These are phyloP conservation scores for Tremella fuciformis DNA, from an alignment of 768 basidiomycete species.

Conservation along the genomic window DNA sequence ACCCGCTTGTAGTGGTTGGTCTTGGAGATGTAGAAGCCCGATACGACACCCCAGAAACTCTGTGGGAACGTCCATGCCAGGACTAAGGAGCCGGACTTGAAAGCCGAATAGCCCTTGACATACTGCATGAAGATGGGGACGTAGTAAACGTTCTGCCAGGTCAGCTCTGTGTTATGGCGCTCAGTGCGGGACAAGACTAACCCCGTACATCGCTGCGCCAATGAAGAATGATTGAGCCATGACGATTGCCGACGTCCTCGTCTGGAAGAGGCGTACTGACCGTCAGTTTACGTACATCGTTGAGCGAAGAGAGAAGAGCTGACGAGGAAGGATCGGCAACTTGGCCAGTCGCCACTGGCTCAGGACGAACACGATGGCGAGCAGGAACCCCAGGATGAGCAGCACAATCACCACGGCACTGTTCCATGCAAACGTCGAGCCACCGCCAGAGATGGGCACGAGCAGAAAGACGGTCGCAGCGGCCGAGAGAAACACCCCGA, in stretches of 20 bases:
- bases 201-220: slow-evolving; percentile 40
- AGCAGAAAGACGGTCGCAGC: slow-evolving; percentile 35
- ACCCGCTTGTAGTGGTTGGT: slow-evolving; percentile 39
- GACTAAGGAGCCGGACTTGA: slow-evolving; percentile 34
- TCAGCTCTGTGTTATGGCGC: too few species aligned
- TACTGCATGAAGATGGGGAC: slow-evolving; percentile 38
- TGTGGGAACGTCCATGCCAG: slow-evolving; percentile 40
- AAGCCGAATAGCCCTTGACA: slow-evolving; percentile 26
- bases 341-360: slow-evolving; percentile 20
- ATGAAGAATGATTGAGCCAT: slow-evolving; percentile 40
- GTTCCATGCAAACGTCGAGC: slow-evolving; percentile 33
- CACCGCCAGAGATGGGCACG: slow-evolving; percentile 38
- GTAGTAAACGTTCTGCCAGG: slow-evolving; percentile 4
- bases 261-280: slow-evolving; percentile 14
- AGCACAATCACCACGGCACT: slow-evolving; percentile 33
- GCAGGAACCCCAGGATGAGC: slow-evolving; percentile 23
- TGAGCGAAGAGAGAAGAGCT: background rate
- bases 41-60: slow-evolving; percentile 25
- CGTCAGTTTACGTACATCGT: background rate
- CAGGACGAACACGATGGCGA: slow-evolving; percentile 20
- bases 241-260: slow-evolving; percentile 28
- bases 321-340: slow-evolving; percentile 33
- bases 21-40: slow-evolving; percentile 35
- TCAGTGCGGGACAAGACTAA: slow-evolving; percentile 12
- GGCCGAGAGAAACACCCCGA: slow-evolving; percentile 28